Base-by-base conservation (phyloP, 441 rosid species). In the Aquilaria agallochum region DNA sequence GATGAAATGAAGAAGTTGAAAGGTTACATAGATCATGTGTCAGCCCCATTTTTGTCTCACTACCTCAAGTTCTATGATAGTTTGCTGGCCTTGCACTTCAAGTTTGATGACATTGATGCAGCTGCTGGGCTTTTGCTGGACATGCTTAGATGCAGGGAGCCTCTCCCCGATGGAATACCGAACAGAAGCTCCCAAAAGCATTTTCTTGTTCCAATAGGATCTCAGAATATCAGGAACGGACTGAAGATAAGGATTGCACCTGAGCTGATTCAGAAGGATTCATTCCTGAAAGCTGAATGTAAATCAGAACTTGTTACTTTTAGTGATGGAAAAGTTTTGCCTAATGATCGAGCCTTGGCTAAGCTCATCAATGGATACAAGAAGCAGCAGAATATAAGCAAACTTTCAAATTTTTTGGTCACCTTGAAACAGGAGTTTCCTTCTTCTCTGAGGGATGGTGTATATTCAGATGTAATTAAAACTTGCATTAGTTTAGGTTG, bases 1-100 rank as follows among this genome's bases (percentile, higher is more conserved):
- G 87, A 83, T 72, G 98, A 90, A 81, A 59, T 93, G 65, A 87
- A 69, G 72, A 90, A 83, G 74, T 76, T 83, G 13, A 86, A 83
- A 76, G 80, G 71, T 69, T 67, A 72, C 59, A 68, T 90, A 33
- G 83, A 78, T 74, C 64, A 31, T 36, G 70, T 79, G 14, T 74
- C 88, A 13, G 34, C 55, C 49, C 71, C 74, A 58, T 64, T 83
- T 72, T 68, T 78, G 72, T 70, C 69, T 76, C 87, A 83, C 59
- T 86, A 84, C 69, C 74, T 33, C n/a, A 76, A 62, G 64, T 82
- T 86, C 64, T 93, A 69, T 65, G 86, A 83, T 59, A 78, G 86
- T 63, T 73, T 90, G 85, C 77, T 93, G 74, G 82, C 75, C 68
- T 58, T 85, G 64, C 83, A 86, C 69, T 87, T 90, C 47, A 85